Conservation (phyloP, 306 rosid species). For the Elaeagnus macrophylla region DNA sequence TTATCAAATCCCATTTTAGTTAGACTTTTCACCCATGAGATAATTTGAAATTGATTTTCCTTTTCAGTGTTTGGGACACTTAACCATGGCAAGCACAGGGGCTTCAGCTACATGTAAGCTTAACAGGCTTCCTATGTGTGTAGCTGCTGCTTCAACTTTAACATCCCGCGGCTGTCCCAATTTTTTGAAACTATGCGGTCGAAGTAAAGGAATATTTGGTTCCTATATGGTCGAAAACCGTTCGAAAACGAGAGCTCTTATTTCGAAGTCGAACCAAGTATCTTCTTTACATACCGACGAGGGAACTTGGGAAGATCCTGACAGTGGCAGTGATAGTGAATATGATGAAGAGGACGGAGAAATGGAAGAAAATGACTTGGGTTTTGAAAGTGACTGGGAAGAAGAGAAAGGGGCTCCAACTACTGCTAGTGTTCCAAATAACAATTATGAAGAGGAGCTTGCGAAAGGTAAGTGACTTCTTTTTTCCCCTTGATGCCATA, state of each 20-base stretch:
- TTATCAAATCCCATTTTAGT: not conserved
- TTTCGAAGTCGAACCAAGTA: constrained; percentile 20
- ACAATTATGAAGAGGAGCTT: constrained; percentile 43
- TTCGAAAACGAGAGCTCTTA: constrained; percentile 22
- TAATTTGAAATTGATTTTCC: not conserved
- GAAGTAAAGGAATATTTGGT: constrained; percentile 17
- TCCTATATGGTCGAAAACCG: constrained; percentile 17
- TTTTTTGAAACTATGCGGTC: constrained; percentile 16
- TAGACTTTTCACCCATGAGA: not conserved
- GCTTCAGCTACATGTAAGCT: constrained; percentile 22
- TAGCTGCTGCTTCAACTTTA: constrained; percentile 21
- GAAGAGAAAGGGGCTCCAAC: constrained; percentile 32
- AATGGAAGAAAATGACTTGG: constrained; percentile 44
- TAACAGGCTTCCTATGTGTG: constrained; percentile 20
- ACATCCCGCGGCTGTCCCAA: constrained; percentile 15
- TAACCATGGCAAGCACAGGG: constrained; percentile 31
- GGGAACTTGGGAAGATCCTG: constrained; percentile 78
- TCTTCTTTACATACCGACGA: constrained; percentile 18
- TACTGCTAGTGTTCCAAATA: constrained; percentile 18
- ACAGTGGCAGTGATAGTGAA: constrained; percentile 55
- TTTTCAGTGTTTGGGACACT: constrained; percentile 14
- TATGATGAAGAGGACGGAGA: constrained; percentile 41
- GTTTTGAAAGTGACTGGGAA: constrained; percentile 44
- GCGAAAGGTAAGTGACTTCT: constrained; percentile 40
- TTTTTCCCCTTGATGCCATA: not conserved